A percentile compares a stretch with the other conserved stretches of the same genome.
Evolutionary conservation across 805 yeast genomes (phyloP).

Genomic region (Hanseniaspora jakobsenii): DNA sequence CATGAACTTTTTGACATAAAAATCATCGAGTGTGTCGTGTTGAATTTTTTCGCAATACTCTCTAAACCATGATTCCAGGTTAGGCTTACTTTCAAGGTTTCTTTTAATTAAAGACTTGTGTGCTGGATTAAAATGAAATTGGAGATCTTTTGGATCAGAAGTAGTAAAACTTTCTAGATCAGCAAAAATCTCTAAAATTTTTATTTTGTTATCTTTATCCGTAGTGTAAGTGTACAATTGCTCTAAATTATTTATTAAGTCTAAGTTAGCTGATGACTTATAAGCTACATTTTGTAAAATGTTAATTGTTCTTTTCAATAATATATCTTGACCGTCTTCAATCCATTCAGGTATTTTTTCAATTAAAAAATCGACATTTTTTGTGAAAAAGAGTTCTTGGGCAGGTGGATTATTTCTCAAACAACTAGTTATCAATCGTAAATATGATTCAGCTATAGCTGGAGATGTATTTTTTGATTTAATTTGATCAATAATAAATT

Average conservation of each 20-base stretch:
- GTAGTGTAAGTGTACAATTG: constrained; percentile 18
- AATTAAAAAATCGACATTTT: constrained; percentile 30
- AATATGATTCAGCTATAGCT: constrained; percentile 37
- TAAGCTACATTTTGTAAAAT: constrained; percentile 23
- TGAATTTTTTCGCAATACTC: constrained; percentile 23
- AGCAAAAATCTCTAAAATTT: constrained; percentile 25
- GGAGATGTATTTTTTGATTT: constrained; percentile 19
- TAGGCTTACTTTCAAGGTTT: constrained; percentile 6
- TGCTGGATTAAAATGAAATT: constrained; percentile 9
- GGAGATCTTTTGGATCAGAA: constrained; percentile 10
- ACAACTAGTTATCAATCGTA: constrained; percentile 52
- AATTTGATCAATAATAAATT: constrained; percentile 18
- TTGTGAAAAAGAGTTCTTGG: constrained; percentile 28
- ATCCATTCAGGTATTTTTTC: constrained; percentile 18
- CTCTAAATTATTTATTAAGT: constrained; percentile 19
- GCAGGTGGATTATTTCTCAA: constrained; percentile 67
- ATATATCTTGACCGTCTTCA: neutral
- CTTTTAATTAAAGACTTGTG: constrained; percentile 16
- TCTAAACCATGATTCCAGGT: constrained; percentile 23
- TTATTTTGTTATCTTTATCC: constrained; percentile 23
- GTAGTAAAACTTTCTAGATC: constrained; percentile 13
- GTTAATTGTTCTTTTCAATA: constrained; percentile 24
- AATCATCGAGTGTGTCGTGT: constrained; percentile 27
- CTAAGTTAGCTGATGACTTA: constrained; percentile 16
- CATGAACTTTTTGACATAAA: constrained; percentile 35